Evolutionary conservation across 2,329 filamentous ascomycete genomes (phyloP), one percentile per base, ranked within the genome.

Genomic region (Aspergillus sojae): DNA sequence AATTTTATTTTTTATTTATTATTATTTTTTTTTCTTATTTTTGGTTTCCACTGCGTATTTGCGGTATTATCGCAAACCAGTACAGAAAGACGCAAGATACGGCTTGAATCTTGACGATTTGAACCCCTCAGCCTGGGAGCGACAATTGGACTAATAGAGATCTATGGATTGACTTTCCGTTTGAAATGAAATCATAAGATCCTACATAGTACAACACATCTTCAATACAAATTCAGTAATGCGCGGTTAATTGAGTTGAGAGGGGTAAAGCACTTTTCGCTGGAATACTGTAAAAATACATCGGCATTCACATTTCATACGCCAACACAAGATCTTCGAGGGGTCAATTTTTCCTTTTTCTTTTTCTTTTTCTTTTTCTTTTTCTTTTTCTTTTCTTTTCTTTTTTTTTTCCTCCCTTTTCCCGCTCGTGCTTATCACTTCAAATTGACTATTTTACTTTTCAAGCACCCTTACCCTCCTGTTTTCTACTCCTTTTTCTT

Each of bases 381-480:
- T 32, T 11, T 10, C 60, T 58, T 32, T 32, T 11, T 10, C 30
- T 62, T 57, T 58, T 62, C 46, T 30, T 45, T 56, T 61, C 57
- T 62, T 55, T 62, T 57, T 45, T 57, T 57, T 28, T 28, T 54
- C 23, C 50, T 52, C 55, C 55, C 60, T 43, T 63, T 64, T 50
- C 60, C 64, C 58, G 28, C 54, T 61, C 52, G 46, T 59, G 54
- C 57, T 58, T 61, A 52, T 52, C 48, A 52, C 48, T 30, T 52
- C 10, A 19, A 52, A n/a, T 52, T 52, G 30, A 52, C 28, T 50
- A 48, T 34, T 65, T 57, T 65, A 43, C 58, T 41, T 60, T 43
- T 55, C 64, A 62, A 55, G n/a, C 26, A 36, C 65, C 5, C 68
- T 69, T 63, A 64, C 65, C 54, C 36, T 48, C 48, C 39, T 55